Evolutionary conservation across 768 basidiomycete genomes (phyloP), one percentile per base, ranked within the genome.

Genomic region (Mrakia gelida): DNA sequence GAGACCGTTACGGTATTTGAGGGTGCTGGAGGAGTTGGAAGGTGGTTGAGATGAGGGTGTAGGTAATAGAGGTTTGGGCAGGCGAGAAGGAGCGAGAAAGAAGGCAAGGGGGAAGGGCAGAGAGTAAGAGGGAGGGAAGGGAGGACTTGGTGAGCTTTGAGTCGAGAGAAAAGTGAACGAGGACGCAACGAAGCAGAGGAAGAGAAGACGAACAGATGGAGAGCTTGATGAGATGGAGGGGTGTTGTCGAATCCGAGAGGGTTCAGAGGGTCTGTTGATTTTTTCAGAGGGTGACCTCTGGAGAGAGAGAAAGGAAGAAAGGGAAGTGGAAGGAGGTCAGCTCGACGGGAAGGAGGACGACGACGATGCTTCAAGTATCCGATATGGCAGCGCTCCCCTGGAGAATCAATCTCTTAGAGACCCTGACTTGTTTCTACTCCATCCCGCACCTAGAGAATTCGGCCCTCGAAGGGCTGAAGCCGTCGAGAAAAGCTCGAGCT

Each of bases 1-100:
- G 43, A 89, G 87, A 84, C 97, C 93, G 81, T 93, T 90, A 71
- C 96, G 89, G 86, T 96, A 95, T 86, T 99, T 99, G 80, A 98
- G 89, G 72, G 91, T 18, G 86, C 86, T 6, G 82, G 80, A 0
- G 95, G 94, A 26, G 88, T 92, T 92, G 4, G 63, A 26, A 7
- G 81, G 5, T 81, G 43, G 94, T 94, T 41, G 93, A 90, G 26
- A 26, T n/a, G 41, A 16, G 28, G n/a, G 11, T 5, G 9, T 45
- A 21, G 15, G 30, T 38, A 52, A 21, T 2, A 38, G 28, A 15
- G 2, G 54, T 23, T 41, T 6, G 32, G 26, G 28, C 3, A 26
- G 21, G 7, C 8, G 59, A 8, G 23, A 26, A 32, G 32, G 43
- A 1, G 28, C 1, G 41, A 9, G 11, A 34, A 75, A 8, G n/a